Percentiles rank a stretch among this genome's conserved stretches.
These are phyloP conservation scores for Pisolithus sp. DNA, from an alignment of 768 basidiomycete species.

Conservation along the genomic window DNA sequence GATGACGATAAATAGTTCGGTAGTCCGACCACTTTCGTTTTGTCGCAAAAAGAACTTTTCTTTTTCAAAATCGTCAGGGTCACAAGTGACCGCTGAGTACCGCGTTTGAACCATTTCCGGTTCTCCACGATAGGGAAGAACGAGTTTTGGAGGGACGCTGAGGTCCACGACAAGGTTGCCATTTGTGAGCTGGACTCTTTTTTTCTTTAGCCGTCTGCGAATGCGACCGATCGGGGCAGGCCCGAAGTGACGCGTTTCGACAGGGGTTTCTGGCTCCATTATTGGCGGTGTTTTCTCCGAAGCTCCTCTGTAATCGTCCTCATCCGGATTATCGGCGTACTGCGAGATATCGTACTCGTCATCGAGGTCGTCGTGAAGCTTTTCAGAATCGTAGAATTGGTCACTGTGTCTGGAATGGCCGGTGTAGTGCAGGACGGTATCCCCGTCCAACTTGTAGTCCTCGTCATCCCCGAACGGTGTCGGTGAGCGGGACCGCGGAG, in stretches of 20 bases:
- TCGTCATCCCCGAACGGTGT: slow-evolving; percentile 72
- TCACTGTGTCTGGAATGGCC: slow-evolving; percentile 27
- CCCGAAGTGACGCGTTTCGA: slow-evolving; percentile 78
- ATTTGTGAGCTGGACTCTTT: slow-evolving; percentile 76
- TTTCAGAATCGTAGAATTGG: slow-evolving; percentile 17
- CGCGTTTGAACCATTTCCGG: slow-evolving; percentile 68
- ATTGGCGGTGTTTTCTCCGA: slow-evolving; percentile 21
- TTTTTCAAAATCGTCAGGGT: slow-evolving; percentile 86
- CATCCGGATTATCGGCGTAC: slow-evolving; percentile 20
- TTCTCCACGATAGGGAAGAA: slow-evolving; percentile 64
- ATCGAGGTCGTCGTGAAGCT: slow-evolving; percentile 9
- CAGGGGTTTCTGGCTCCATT: slow-evolving; percentile 44
- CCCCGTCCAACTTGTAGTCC: slow-evolving; percentile 54
- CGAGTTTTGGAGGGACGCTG: slow-evolving; percentile 76
- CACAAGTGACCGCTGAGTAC: slow-evolving; percentile 89
- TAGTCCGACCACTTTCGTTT: slow-evolving; percentile 69
- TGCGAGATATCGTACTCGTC: slow-evolving; percentile 28
- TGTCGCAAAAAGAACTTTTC: slow-evolving; percentile 83
- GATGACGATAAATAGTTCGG: slow-evolving; percentile 89
- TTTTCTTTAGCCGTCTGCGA: slow-evolving; percentile 69
- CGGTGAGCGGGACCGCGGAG: slow-evolving; percentile 66
- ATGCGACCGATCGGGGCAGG: slow-evolving; percentile 80
- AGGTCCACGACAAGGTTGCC: slow-evolving; percentile 86
- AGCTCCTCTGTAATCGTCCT: slow-evolving; percentile 14
- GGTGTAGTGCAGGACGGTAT: slow-evolving; percentile 52